These are phyloP conservation scores for Triticum timopheevii DNA, from an alignment of 176 grass and related monocot genomes.

Conservation along the genomic window DNA sequence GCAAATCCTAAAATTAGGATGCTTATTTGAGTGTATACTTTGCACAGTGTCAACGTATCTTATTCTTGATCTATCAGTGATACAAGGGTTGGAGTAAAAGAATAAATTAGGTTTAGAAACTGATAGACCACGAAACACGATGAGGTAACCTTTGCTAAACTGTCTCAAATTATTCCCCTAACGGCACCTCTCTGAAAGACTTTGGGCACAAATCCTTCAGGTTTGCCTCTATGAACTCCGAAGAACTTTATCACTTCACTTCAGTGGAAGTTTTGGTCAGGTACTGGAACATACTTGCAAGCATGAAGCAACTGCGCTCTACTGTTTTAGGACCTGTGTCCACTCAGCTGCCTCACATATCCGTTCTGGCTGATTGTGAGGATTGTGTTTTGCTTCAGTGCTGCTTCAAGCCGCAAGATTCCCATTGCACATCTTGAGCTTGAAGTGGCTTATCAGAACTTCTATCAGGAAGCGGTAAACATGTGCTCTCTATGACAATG, in stretches of 20 bases:
- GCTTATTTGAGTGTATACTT: too few species aligned
- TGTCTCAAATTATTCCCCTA: background rate
- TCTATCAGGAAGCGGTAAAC: too few species aligned
- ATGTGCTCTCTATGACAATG: too few species aligned
- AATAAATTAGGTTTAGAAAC: slow-evolving; percentile 1
- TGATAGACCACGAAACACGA: background rate
- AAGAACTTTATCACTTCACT: background rate
- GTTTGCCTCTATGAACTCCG: background rate
- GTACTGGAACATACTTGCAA: background rate
- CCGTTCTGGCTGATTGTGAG: slow-evolving; percentile 34
- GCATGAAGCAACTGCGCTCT: slow-evolving; percentile 38
- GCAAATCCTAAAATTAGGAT: too few species aligned
- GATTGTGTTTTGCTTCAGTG: slow-evolving; percentile 35
- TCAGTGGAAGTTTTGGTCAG: background rate
- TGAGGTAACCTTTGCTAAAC: background rate
- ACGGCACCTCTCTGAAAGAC: background rate
- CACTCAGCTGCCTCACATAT: slow-evolving; percentile 69
- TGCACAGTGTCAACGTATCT: too few species aligned
- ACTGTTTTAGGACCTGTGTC: slow-evolving; percentile 42
- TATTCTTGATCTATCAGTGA: too few species aligned
- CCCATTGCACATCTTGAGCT: too few species aligned
- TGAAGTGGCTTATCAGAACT: too few species aligned
- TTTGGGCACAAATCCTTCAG: background rate
- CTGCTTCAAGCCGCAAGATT: slow-evolving; percentile 39
- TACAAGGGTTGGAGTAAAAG: background rate